A percentile compares a stretch with the other conserved stretches of the same genome.
Conservation (phyloP, 768 basidiomycete genomes). For the Leccinum imitatum region DNA sequence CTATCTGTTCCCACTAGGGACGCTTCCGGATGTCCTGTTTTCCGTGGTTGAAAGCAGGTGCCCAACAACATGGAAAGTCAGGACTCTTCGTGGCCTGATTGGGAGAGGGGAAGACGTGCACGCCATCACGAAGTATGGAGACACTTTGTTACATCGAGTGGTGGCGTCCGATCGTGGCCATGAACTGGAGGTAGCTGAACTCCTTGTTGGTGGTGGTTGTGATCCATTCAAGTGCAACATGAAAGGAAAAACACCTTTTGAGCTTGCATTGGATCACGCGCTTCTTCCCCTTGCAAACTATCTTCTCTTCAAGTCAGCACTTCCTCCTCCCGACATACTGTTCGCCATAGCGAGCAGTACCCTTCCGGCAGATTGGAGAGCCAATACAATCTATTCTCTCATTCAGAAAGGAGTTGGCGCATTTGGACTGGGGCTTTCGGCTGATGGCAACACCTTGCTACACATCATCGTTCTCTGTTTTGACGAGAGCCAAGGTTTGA, state of each 20-base stretch:
- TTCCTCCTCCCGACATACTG: not conserved
- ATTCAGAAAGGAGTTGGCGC: not conserved
- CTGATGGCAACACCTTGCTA: not conserved
- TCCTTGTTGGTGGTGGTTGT: conserved; percentile 10
- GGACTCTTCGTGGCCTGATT: not conserved
- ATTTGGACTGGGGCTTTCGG: not conserved
- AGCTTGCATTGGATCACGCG: conserved; percentile 2
- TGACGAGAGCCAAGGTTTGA: not conserved
- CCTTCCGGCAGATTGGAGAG: not conserved
- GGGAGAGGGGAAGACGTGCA: not conserved
- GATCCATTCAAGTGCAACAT: not conserved
- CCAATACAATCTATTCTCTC: not conserved
- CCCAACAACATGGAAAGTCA: not conserved
- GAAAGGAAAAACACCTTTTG: conserved; percentile 1
- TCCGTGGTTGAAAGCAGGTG: not conserved
- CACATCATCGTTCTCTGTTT: not conserved
- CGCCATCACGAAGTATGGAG: not conserved
- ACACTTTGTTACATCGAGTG: not conserved
- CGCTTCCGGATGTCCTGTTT: not conserved
- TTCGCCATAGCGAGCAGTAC: not conserved
- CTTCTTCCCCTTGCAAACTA: not conserved
- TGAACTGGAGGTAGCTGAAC: conserved; percentile 1
- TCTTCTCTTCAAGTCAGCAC: not conserved
- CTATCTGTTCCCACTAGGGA: not conserved
- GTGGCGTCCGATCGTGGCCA: not conserved